Evolutionary conservation across 345 rosid species (phyloP).

Genomic region (Heritiera fomes): DNA sequence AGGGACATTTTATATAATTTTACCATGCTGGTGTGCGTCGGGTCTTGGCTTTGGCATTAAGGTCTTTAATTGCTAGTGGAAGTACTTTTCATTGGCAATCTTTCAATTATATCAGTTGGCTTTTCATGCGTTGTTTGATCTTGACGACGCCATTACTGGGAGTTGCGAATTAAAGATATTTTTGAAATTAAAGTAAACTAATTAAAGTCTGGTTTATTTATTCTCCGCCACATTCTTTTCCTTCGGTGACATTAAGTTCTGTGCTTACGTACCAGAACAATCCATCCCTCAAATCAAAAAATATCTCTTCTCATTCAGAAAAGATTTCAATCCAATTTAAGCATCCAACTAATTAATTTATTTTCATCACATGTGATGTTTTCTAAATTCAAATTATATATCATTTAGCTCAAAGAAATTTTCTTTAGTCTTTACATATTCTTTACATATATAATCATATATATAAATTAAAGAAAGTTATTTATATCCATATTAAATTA

Average conservation of each 20-base stretch:
- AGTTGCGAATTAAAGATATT: background rate
- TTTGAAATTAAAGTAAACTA: no score
- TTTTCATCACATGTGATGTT: no score
- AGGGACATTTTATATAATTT: background rate
- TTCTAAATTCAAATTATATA: no score
- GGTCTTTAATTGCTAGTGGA: constrained; percentile 1
- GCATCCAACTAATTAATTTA: no score
- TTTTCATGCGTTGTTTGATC: background rate
- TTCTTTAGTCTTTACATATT: no score
- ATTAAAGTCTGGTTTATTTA: no score
- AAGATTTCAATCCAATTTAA: background rate
- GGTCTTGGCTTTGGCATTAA: background rate
- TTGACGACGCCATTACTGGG: background rate
- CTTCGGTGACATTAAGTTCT: background rate
- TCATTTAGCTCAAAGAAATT: no score
- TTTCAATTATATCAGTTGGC: background rate
- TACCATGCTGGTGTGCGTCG: background rate
- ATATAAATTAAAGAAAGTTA: no score
- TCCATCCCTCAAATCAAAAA: background rate
- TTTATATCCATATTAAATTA: no score
- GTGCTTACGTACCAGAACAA: background rate
- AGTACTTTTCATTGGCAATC: background rate
- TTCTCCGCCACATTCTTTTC: no score
- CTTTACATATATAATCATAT: no score
- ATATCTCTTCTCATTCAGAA: background rate